A percentile compares a stretch with the other conserved stretches of the same genome.
phyloP scores from a whole-genome alignment of 2,329 filamentous ascomycete genomes.

The Colletotrichum sp. region DNA sequence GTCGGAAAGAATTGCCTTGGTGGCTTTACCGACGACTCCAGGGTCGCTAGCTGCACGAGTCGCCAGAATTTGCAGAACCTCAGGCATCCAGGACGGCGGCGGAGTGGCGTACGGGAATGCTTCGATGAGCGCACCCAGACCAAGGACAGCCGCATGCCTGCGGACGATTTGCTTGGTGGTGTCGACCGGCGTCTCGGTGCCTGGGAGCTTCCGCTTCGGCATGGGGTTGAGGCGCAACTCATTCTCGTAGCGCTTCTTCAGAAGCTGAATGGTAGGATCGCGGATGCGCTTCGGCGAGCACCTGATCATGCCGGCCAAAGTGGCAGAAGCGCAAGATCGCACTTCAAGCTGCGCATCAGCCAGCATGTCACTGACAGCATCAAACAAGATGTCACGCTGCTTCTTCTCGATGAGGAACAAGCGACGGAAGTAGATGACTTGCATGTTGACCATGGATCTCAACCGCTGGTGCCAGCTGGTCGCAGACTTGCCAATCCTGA shows the following conservation, averaged over 20 bases:
- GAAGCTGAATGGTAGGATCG: constrained; percentile 74
- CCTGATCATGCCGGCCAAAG: constrained; percentile 95
- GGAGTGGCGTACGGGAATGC: constrained; percentile 96
- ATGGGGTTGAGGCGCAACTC: constrained; percentile 85
- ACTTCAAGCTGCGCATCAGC: constrained; percentile 92
- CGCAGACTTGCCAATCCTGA: constrained; percentile 84
- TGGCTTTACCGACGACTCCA: constrained; percentile 92
- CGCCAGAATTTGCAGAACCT: constrained; percentile 85
- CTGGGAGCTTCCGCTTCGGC: constrained; percentile 71
- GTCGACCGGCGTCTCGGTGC: constrained; percentile 73
- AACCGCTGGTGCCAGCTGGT: constrained; percentile 95
- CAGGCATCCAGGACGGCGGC: constrained; percentile 92
- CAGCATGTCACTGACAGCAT: constrained; percentile 95
- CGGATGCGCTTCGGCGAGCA: constrained; percentile 87
- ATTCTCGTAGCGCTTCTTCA: constrained; percentile 81
- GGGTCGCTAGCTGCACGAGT: constrained; percentile 85
- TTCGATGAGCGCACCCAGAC: constrained; percentile 87
- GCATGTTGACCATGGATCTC: constrained; percentile 95
- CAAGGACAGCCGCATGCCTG: constrained; percentile 89
- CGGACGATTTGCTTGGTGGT: constrained; percentile 79
- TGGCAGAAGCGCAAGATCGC: constrained; percentile 88
- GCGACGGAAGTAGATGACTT: constrained; percentile 96
- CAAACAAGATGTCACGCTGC: constrained; percentile 83
- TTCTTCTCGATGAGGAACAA: constrained; percentile 81
- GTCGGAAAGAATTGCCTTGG: constrained; percentile 91